A percentile compares a stretch with the other conserved stretches of the same genome.
Conservation (phyloP, 2,329 filamentous ascomycete genomes). For the Penicillium sp. region DNA sequence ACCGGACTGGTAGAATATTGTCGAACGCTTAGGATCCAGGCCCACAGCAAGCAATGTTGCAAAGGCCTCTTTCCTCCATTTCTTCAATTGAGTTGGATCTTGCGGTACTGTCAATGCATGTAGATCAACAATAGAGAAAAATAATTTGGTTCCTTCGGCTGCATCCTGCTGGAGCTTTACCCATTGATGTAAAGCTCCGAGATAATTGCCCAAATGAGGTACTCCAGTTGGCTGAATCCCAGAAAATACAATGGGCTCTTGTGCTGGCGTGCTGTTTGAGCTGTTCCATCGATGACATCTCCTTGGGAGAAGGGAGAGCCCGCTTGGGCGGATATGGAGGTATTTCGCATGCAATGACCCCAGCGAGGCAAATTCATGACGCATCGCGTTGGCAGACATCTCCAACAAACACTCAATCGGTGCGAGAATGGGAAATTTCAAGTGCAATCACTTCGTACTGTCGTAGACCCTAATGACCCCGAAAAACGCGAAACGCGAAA, state of each 20-base stretch:
- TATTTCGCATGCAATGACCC: slow-evolving; percentile 9
- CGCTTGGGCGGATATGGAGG: background rate
- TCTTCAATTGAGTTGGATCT: slow-evolving; percentile 59
- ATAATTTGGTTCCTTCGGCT: slow-evolving; percentile 57
- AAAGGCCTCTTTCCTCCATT: slow-evolving; percentile 70
- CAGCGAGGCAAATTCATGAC: background rate
- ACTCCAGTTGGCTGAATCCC: slow-evolving; percentile 95
- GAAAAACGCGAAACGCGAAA: slow-evolving; percentile 1
- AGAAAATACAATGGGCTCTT: slow-evolving; percentile 70
- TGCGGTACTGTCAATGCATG: slow-evolving; percentile 87
- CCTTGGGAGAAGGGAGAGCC: slow-evolving; percentile 4
- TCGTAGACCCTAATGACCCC: slow-evolving; percentile 1
- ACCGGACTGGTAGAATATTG: slow-evolving; percentile 78
- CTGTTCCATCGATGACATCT: slow-evolving; percentile 17
- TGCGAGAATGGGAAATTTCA: background rate
- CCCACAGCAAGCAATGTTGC: slow-evolving; percentile 82
- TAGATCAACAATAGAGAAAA: slow-evolving; percentile 89
- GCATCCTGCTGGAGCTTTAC: slow-evolving; percentile 71
- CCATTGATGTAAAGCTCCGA: slow-evolving; percentile 87
- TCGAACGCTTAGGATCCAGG: slow-evolving; percentile 71
- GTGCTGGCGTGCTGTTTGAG: slow-evolving; percentile 12
- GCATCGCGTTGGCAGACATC: slow-evolving; percentile 12
- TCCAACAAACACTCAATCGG: background rate
- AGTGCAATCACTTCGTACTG: slow-evolving; percentile 2
- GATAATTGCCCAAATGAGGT: slow-evolving; percentile 92